Percentiles rank a stretch among this genome's conserved stretches.
Conservation (phyloP, 1,284 basidiomycete species). For the Puccinia novopanici region DNA sequence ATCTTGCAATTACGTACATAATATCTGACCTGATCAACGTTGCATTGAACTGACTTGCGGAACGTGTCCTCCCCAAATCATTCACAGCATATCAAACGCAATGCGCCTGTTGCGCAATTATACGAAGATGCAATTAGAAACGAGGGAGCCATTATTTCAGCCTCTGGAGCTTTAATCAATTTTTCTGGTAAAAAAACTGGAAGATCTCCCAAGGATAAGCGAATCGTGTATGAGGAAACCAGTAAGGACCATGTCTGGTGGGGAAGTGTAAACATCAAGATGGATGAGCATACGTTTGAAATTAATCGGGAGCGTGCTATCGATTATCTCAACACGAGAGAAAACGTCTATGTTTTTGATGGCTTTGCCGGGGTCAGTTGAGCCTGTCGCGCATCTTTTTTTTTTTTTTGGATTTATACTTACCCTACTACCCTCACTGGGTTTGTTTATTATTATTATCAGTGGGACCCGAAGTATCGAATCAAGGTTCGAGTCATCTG, state of each 20-base stretch:
- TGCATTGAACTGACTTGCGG: constrained; percentile 58
- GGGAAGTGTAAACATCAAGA: constrained; percentile 99
- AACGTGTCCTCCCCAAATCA: not conserved
- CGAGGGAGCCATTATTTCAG: constrained; percentile 96
- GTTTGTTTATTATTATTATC: constrained; percentile 29
- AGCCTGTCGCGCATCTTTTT: not conserved
- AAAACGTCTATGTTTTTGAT: constrained; percentile 99
- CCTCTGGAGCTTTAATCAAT: constrained; percentile 96
- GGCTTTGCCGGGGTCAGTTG: constrained; percentile 76
- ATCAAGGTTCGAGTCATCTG: constrained; percentile 99
- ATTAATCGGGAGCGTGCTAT: constrained; percentile 99
- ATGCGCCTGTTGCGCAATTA: constrained; percentile 88
- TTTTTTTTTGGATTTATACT: not conserved
- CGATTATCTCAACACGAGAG: constrained; percentile 97
- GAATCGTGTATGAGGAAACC: constrained; percentile 97
- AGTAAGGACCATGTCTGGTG: constrained; percentile 99
- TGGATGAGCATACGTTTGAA: constrained; percentile 97
- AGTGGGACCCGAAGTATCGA: constrained; percentile 97
- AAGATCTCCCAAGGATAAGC: constrained; percentile 97
- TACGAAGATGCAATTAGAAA: constrained; percentile 99
- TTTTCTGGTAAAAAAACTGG: constrained; percentile 99
- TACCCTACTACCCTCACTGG: too few relatives aligned
- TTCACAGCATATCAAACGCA: constrained; percentile 77
- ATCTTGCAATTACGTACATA: not conserved
- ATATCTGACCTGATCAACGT: not conserved